Conservation (phyloP, 1,139 yeast species). For the Kurtzmaniella quercitrusa region DNA sequence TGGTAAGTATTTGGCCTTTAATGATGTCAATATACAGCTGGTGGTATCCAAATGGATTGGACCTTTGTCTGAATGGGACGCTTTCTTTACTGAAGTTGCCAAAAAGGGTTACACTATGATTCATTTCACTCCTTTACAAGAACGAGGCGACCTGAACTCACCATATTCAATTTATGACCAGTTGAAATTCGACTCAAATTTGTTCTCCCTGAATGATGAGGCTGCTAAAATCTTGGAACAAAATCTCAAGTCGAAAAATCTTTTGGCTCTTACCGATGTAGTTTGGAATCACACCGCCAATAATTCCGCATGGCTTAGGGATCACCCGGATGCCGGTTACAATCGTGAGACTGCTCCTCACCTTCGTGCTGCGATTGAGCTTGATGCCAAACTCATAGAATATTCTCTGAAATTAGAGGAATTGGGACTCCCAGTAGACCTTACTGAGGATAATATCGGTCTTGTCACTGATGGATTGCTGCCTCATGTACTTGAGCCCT, state of each 20-base stretch:
- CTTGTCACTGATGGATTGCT: constrained; percentile 63
- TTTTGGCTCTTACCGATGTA: constrained; percentile 82
- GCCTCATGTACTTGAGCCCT: constrained; percentile 58
- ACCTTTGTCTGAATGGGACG: constrained; percentile 57
- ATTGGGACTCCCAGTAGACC: constrained; percentile 57
- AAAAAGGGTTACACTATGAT: constrained; percentile 89
- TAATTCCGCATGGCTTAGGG: constrained; percentile 79
- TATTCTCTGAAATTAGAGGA: constrained; percentile 54
- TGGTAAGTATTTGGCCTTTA: constrained; percentile 60
- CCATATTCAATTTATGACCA: constrained; percentile 93
- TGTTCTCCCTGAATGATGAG: constrained; percentile 45
- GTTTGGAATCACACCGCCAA: constrained; percentile 95
- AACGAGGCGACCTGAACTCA: constrained; percentile 83
- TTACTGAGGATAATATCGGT: constrained; percentile 53
- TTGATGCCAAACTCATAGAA: constrained; percentile 64
- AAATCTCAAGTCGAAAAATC: constrained; percentile 52
- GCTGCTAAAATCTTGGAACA: constrained; percentile 25
- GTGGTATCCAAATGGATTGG: constrained; percentile 94
- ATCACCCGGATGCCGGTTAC: constrained; percentile 90
- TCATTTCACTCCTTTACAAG: constrained; percentile 91
- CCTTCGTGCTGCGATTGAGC: constrained; percentile 74
- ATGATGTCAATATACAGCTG: constrained; percentile 80
- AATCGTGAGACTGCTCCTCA: constrained; percentile 87
- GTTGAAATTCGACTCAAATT: constrained; percentile 62
- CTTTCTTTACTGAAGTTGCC: constrained; percentile 55